phyloP scores from a whole-genome alignment of 1,284 basidiomycete genomes.

The Sparassis latifolia region DNA sequence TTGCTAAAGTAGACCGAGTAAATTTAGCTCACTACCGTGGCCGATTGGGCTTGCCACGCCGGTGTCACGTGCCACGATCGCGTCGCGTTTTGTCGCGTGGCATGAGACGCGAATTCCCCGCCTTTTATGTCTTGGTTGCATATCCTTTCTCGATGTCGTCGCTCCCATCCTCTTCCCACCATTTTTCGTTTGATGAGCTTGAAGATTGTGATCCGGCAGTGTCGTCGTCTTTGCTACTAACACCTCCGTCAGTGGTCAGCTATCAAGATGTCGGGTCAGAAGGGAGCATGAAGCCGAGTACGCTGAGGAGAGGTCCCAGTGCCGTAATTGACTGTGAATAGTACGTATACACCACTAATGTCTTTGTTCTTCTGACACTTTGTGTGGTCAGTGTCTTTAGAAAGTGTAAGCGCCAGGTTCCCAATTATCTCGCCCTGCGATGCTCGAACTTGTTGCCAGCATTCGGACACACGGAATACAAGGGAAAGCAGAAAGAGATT shows the following conservation, averaged over 20 bases:
- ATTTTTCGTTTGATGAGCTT: background rate
- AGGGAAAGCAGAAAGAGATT: slow-evolving; percentile 74
- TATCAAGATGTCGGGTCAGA: slow-evolving; percentile 1
- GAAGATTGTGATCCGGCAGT: background rate
- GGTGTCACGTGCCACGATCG: too few relatives aligned
- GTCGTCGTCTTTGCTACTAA: slow-evolving; percentile 2
- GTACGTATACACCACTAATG: background rate
- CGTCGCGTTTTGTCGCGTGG: too few relatives aligned
- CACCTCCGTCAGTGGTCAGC: slow-evolving; percentile 1
- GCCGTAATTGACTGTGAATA: slow-evolving; percentile 1
- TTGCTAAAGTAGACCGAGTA: too few relatives aligned
- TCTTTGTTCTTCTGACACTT: background rate
- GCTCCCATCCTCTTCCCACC: background rate
- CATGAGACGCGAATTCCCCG: too few relatives aligned
- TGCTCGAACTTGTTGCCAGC: slow-evolving; percentile 30
- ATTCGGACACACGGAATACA: slow-evolving; percentile 63
- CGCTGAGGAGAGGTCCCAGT: slow-evolving; percentile 4
- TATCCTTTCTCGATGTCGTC: background rate
- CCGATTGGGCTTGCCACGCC: too few relatives aligned
- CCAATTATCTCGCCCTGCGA: background rate
- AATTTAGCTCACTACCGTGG: too few relatives aligned
- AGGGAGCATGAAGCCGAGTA: slow-evolving; percentile 1
- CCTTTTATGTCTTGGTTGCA: background rate
- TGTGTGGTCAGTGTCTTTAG: slow-evolving; percentile 11
- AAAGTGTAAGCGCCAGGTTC: slow-evolving; percentile 8